Evolutionary conservation across 352 stramenopile genomes (phyloP).

Genomic region (Phytophthora europaea): DNA sequence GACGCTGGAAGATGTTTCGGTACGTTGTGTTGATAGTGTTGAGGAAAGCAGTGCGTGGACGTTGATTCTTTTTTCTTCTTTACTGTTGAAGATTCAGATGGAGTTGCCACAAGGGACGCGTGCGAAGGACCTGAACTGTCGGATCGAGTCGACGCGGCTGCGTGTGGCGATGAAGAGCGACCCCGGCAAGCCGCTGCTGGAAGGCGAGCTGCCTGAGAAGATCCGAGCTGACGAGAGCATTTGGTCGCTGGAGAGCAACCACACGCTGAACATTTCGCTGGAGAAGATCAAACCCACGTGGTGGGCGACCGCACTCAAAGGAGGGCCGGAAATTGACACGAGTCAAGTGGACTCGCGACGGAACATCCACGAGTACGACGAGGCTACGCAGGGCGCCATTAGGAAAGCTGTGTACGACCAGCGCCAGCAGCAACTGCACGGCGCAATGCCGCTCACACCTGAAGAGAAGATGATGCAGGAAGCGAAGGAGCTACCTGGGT

Average conservation of each 20-base stretch:
- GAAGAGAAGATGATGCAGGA: constrained; percentile 95
- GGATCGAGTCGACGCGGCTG: constrained; percentile 90
- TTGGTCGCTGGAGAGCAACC: constrained; percentile 94
- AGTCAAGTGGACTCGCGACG: constrained; percentile 97
- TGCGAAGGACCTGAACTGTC: constrained; percentile 92
- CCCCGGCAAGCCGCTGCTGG: constrained; percentile 43
- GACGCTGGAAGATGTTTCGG: constrained; percentile 95
- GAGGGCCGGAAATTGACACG: constrained; percentile 97
- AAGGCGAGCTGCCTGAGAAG: constrained; percentile 93
- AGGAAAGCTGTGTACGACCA: constrained; percentile 99
- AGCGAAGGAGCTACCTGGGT: constrained; percentile 84
- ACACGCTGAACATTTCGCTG: constrained; percentile 89
- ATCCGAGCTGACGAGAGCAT: constrained; percentile 98
- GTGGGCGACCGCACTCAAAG: constrained; percentile 95
- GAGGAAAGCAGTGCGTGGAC: not conserved
- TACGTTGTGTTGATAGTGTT: constrained; percentile 46
- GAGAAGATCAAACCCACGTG: constrained; percentile 98
- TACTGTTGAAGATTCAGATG: constrained; percentile 73
- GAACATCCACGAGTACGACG: constrained; percentile 97
- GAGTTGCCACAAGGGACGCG: constrained; percentile 91
- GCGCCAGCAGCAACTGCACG: constrained; percentile 92
- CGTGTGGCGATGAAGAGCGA: constrained; percentile 83
- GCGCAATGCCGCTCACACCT: constrained; percentile 90
- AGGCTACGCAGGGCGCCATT: constrained; percentile 97
- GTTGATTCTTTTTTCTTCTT: not conserved